phyloP scores from a whole-genome alignment of 2,329 filamentous ascomycete species.

The Colletotrichum sp. region DNA sequence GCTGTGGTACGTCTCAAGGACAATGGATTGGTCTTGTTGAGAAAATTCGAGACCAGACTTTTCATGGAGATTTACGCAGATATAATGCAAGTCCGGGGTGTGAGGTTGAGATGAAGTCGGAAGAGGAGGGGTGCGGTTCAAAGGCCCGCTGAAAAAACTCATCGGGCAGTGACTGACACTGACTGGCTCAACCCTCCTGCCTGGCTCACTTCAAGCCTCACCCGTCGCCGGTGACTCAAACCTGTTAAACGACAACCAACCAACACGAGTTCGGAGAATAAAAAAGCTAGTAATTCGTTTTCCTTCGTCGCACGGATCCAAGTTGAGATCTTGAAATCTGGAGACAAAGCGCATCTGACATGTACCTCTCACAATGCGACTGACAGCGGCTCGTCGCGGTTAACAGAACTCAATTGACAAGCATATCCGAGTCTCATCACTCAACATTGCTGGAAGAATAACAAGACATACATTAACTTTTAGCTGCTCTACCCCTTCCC shows the following conservation, averaged over 20 bases:
- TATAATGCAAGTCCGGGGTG: neutral
- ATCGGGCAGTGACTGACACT: neutral
- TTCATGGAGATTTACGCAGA: neutral
- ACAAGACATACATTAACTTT: neutral
- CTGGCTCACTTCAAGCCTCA: neutral
- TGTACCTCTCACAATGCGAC: neutral
- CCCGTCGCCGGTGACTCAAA: neutral
- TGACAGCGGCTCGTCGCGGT: neutral
- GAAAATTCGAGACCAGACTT: neutral
- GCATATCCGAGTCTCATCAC: neutral
- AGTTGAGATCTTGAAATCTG: neutral
- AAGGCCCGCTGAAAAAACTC: neutral
- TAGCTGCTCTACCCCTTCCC: neutral
- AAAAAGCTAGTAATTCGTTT: neutral
- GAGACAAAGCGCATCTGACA: neutral
- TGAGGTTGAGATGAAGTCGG: neutral
- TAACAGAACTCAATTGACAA: neutral
- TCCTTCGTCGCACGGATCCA: neutral
- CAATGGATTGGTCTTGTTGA: neutral
- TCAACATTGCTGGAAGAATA: neutral
- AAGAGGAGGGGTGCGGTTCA: constrained; percentile 33
- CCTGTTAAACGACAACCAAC: neutral
- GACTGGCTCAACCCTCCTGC: neutral
- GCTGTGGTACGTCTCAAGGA: neutral
- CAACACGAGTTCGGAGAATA: neutral